Base-by-base conservation (phyloP, 306 rosid species). In the Cyclanthera cordifolia region DNA sequence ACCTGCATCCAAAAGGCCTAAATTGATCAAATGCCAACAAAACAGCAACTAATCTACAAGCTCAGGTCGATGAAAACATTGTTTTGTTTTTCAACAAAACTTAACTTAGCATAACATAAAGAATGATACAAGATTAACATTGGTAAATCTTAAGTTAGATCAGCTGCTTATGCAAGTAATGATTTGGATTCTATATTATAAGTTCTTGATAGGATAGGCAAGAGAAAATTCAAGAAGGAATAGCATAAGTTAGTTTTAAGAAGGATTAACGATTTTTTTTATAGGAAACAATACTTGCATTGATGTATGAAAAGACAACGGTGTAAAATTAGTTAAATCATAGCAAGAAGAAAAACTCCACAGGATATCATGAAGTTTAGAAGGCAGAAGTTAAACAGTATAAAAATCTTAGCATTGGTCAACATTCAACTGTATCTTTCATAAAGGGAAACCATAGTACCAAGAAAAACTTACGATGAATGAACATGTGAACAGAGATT, bases 401-500 rank as follows among this genome's bases (percentile, higher is more conserved):
- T 13, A 23, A 23, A 25, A 45, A 65, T 45, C 53, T 23, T 63
- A 5, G 21, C 15, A 23, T 1, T 19, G 1, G 14, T 23, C 10
- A 24, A 65, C 41, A 24, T 65, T 65, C 39, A 21, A 45, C 5
- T 63, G 53, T 23, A 45, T 65, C 30, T 65, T 14, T 48, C 54
- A 46, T 48, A 23, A 16, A 77, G 34, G 51, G 27, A 32, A 55
- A 39, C 67, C 37, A 20, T 48, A 61, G 59, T 52, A 34, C 74
- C 49, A 46, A 45, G 53, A 21, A 34, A 82, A 75, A 88, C 99
- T 83, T 68, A 90, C 96, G 95, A 87, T 75, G 94, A 94, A 78
- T 88, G 99, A 64, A 88, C 96, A 59, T 90, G 90, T 76, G 99
- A 90, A 73, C 97, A 86, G 58, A 87, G 96, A 60, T 87, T 90